Base-by-base conservation (phyloP, 129 eudicot species). In the Centaurea solstitialis region DNA sequence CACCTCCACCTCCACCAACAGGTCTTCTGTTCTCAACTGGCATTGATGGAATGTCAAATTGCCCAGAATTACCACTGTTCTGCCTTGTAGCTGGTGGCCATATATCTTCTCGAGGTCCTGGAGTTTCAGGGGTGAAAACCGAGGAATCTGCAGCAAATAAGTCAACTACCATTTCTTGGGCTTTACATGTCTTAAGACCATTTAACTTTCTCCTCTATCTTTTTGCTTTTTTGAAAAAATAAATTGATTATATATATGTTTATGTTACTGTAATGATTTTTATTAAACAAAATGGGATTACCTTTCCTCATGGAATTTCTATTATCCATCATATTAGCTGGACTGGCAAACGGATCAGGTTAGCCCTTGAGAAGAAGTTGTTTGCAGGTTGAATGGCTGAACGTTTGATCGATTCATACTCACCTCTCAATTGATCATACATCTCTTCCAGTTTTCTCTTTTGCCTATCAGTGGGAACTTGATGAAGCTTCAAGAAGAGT, bases 381-480 rank as follows among this genome's bases (percentile, higher is more conserved):
- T 84, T 84, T 80, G 91, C 91, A 72, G 98, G 98, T 75, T 91
- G 98, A 85, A 91, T 93, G 77, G 98, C 92, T 77, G 97, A 75
- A 7, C 97, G 92, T 77, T 95, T 95, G 59, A 86, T 28, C 18
- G 97, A 92, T 23, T 94, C 97, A 28, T 86, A 90, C 81, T 94
- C 97, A 76, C 84, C 86, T 90, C 97, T 94, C 86, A 91, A 86
- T 73, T 89, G 93, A 80, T 90, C 97, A 85, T 94, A 94, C 97
- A 94, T 89, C 83, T 94, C 99, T 74, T 94, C 99, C 72, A 94
- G 97, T 81, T 94, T 94, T 74, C 97, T 72, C 81, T 94, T 94
- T 83, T 92, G 99, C 86, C 97, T 93, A 85, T 67, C 71, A 78
- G 68, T 80, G 23, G 30, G 22, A 75, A 23, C 69, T 38, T 39